Evolutionary conservation across 257 asterid species (phyloP), one percentile per base, ranked within the genome.

Genomic region (Solanum piurae): DNA sequence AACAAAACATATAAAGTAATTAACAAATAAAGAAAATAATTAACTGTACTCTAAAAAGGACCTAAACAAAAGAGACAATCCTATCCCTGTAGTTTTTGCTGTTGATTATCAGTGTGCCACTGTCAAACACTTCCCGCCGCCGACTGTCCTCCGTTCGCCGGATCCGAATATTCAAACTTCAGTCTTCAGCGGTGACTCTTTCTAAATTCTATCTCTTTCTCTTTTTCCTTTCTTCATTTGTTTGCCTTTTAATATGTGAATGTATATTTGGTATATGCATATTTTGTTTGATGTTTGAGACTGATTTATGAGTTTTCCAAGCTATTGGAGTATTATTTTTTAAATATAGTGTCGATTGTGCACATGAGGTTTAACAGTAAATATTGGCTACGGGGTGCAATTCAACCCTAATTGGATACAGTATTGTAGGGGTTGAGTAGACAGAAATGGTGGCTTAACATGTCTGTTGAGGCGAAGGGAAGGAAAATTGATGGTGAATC

Each of bases 381-480:
- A 55, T 55, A 7, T 20, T 55, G 66, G 66, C 25, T 20, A 55
- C 64, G 66, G 60, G 66, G 20, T 55, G 25, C 66, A 55, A 55
- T 55, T 55, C 66, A 55, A 20, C 3, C 66, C 66, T 20, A 55
- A 55, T 55, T 55, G 66, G 7, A 55, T 60, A 3, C 68, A n/a
- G 6, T 60, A 21, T 60, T 21, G 68, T 21, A 37, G 83, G 83
- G 60, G 36, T 76, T 9, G 12, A 27, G 10, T 3, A 68, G 37
- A 76, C 36, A 40, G 83, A 42, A 77, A 46, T 27, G 62, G 6
- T 31, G 33, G 25, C 25, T 4, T 42, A 37, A 31, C 87, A 86
- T 86, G 88, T 52, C 88, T 71, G 55, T 37, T 31, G 88, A 71
- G 16, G 89, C 92, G 69, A 93, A 92, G 93, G 89, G 93, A 91